Base-by-base conservation (phyloP, 768 basidiomycete species). In the Phylloporus arenicola region DNA sequence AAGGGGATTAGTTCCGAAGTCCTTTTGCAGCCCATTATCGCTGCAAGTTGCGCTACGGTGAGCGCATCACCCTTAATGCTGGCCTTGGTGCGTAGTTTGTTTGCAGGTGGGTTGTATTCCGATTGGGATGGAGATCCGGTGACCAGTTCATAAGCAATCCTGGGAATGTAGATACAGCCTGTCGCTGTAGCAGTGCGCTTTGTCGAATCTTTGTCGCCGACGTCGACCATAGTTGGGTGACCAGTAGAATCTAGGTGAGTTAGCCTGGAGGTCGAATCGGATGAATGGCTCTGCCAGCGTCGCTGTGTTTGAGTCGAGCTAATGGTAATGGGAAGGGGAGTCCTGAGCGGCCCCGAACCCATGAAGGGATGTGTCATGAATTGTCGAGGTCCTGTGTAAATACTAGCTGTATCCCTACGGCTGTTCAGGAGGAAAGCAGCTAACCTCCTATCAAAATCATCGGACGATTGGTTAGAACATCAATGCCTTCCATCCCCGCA, bases 361-460 rank as follows among this genome's bases (percentile, higher is more conserved):
- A 17, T 38, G 16, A 46, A 38, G 24, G 45, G 37, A 14, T 50
- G 50, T 3, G 34, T 37, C 22, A 51, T 45, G 29, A 49, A 45
- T 48, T 25, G 56, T 29, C 16, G 45, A 13, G 27, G 20, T 38
- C 63, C 65, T 64, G 64, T 25, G 50, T 48, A 57, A 41, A 56
- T 58, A 64, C 55, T 57, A 60, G 35, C 46, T 56, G 44, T 55
- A 54, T 58, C 34, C 37, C 49, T 57, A 56, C 50, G 37, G 35
- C 39, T n/a, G 39, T 47, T 52, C 58, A 51, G 52, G 57, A 63
- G 47, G 57, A 55, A 70, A 65, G 66, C 63, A 81, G 79, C 88
- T 80, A 94, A 84, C 92, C 92, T 70, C 92, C 92, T 68, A 94
- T 94, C 53, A 90, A 72, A 55, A 93, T 93, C 91, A 94, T 94